phyloP scores from a whole-genome alignment of 108 stramenopile species.

The Pseudonitzschia pungens region DNA sequence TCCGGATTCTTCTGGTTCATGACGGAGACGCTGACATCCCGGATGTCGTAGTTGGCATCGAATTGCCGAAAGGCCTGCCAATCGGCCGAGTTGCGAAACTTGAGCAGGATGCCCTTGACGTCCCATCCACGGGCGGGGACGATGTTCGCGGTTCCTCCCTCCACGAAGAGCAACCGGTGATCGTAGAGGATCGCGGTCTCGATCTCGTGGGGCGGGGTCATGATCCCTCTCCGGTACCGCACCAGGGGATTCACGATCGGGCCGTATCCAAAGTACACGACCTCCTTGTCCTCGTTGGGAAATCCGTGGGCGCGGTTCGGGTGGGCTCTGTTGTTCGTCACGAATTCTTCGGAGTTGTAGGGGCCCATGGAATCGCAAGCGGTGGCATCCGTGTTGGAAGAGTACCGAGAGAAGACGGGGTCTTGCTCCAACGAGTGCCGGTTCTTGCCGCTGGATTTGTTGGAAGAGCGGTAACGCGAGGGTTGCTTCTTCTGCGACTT shows the following conservation, averaged over 20 bases:
- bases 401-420: too few relatives aligned
- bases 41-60: constrained; percentile 12
- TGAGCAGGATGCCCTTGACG: constrained; percentile 37
- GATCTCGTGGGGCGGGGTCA: background rate
- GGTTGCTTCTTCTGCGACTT: too few relatives aligned
- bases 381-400: background rate
- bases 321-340: background rate
- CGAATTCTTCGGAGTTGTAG: background rate
- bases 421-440: too few relatives aligned
- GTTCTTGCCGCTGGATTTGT: too few relatives aligned
- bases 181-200: constrained; percentile 26
- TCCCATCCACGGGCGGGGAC: constrained; percentile 25
- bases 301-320: too few relatives aligned
- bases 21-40: background rate
- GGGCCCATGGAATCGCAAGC: background rate
- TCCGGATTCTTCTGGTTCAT: background rate
- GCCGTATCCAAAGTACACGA: constrained; percentile 39
- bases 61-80: constrained; percentile 20
- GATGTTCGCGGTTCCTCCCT: constrained; percentile 30
- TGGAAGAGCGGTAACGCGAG: too few relatives aligned
- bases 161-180: constrained; percentile 27
- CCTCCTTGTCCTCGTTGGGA: background rate
- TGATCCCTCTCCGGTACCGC: constrained; percentile 16
- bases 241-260: constrained; percentile 37
- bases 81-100: constrained; percentile 15